phyloP scores from a whole-genome alignment of 495 filamentous ascomycete species.

The Hyaloscypha variabilis region DNA sequence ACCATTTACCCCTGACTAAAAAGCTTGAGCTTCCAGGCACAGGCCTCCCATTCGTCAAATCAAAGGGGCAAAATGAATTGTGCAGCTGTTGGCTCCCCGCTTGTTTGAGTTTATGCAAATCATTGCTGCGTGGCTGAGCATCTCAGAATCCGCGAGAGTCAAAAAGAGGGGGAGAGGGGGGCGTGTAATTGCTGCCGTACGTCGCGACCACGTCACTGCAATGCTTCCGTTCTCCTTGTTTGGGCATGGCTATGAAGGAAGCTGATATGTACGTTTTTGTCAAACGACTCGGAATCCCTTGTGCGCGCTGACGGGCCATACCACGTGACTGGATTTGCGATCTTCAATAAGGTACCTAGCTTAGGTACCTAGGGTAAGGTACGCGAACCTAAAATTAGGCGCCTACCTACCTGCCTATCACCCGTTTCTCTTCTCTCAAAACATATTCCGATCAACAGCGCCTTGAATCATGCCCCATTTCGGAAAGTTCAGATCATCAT shows the following conservation, averaged over 20 bases:
- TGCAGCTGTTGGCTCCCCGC: neutral
- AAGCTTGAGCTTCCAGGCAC: constrained; percentile 13
- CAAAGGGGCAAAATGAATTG: neutral
- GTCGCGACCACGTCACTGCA: neutral
- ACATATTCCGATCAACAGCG: too few relatives aligned
- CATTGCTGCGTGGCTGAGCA: neutral
- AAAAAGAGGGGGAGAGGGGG: neutral
- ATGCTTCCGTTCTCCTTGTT: too few relatives aligned
- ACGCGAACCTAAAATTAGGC: too few relatives aligned
- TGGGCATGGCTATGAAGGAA: too few relatives aligned
- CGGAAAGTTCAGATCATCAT: neutral
- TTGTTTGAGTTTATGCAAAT: constrained; percentile 1
- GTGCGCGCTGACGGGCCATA: too few relatives aligned
- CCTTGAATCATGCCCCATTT: neutral
- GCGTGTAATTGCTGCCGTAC: neutral
- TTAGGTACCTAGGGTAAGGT: too few relatives aligned
- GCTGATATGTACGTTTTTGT: too few relatives aligned
- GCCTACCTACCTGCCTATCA: too few relatives aligned
- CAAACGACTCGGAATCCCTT: too few relatives aligned
- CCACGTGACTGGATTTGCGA: too few relatives aligned
- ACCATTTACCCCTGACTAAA: constrained; percentile 19
- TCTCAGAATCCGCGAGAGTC: neutral
- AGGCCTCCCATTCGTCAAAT: constrained; percentile 12
- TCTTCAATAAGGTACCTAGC: too few relatives aligned
- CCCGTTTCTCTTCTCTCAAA: too few relatives aligned